These are phyloP conservation scores for Marsdenia floribunda DNA, from an alignment of 257 asterid genomes.

Conservation along the genomic window DNA sequence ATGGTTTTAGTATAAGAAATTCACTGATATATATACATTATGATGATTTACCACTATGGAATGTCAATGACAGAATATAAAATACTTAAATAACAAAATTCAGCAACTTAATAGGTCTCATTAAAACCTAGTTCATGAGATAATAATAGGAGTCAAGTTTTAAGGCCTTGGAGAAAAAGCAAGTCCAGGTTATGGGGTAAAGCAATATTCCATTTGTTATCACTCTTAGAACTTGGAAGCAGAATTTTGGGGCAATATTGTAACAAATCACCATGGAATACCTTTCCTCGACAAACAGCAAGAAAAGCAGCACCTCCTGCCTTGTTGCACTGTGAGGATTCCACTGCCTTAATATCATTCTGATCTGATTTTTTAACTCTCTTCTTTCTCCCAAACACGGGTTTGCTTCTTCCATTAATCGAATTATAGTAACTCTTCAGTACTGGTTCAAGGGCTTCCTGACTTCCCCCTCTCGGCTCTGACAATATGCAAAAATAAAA, in stretches of 20 bases:
- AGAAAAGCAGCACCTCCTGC: slow-evolving; percentile 82
- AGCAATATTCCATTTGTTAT: background rate
- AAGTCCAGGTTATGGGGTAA: background rate
- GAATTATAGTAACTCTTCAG: slow-evolving; percentile 62
- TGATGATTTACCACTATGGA: background rate
- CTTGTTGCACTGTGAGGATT: slow-evolving; percentile 34
- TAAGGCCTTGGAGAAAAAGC: background rate
- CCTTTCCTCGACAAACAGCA: slow-evolving; percentile 99
- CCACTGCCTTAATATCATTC: slow-evolving; percentile 29
- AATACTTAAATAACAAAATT: background rate
- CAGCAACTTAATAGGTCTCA: background rate
- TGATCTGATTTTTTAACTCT: slow-evolving; percentile 49
- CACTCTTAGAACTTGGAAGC: background rate
- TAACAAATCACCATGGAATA: slow-evolving; percentile 22
- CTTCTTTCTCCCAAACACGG: slow-evolving; percentile 46
- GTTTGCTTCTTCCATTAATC: slow-evolving; percentile 43
- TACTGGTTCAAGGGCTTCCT: slow-evolving; percentile 63
- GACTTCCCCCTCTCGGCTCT: slow-evolving; percentile 94
- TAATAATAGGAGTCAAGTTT: background rate
- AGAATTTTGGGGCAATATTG: background rate
- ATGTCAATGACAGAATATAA: background rate
- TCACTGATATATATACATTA: background rate
- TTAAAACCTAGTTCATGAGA: background rate
- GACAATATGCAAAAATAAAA: slow-evolving; percentile 11
- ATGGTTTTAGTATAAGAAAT: background rate